Evolutionary conservation across 306 rosid genomes (phyloP), one percentile per base, ranked within the genome.

Genomic region (Oxytropis ochrocephala): DNA sequence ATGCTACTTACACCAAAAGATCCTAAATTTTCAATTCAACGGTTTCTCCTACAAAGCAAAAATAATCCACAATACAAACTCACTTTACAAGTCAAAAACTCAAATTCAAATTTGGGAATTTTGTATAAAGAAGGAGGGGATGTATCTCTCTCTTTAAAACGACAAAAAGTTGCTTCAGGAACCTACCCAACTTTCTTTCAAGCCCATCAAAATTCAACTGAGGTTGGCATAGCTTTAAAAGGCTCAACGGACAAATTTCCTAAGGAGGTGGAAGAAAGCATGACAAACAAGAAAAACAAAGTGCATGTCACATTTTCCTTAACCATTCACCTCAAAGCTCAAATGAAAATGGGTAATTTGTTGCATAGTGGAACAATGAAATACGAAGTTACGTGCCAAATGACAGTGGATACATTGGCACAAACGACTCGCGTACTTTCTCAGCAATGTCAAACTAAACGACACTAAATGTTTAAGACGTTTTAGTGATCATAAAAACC

Each of bases 371-470:
- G 83, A 57, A 50, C 18, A 11, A 43, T 71, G 30, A 57, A 19
- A 27, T 78, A 78, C 38, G 75, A 57, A 0, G 82, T 78, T 32
- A 12, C 29, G 0, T 91, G 96, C 42, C 59, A 64, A 5, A 10
- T 85, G 7, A 80, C 50, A 1, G 67, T 79, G 67, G 85, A 87
- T 55, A 29, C 78, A 1, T 82, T 91, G 80, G 83, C 73, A 2
- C 74, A 75, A 56, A 67, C 11, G 9, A 42, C 80, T 33, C 67
- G 62, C 0, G n/a, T 88, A 38, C 49, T 83, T 67, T 80, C 85
- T 10, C 85, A 81, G 44, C 72, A 82, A 66, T 87, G 95, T 16
- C 14, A 56, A 18, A 79, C 80, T 0, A 43, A 72, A 64, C 70
- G 77, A 64, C 29, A 24, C 41, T 63, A 69, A 11, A 42, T 43